These are phyloP conservation scores for Ceratocystis colombiana DNA, from an alignment of 2,329 filamentous ascomycete species.

Conservation along the genomic window DNA sequence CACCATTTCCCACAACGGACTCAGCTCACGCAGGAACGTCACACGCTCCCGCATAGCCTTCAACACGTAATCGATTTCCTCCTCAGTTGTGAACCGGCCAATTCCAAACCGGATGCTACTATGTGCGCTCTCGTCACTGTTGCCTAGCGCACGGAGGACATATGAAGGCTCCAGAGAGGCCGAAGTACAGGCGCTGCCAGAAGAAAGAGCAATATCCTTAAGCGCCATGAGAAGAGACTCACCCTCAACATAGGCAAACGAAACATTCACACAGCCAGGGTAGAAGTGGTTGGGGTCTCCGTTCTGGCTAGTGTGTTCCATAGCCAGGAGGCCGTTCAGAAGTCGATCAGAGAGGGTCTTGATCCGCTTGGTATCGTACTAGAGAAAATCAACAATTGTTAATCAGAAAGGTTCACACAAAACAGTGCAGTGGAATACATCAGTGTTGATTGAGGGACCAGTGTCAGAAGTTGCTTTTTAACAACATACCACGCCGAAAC, in stretches of 20 bases:
- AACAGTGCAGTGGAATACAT: background rate
- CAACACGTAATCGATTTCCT: constrained; percentile 93
- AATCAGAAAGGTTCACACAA: constrained; percentile 15
- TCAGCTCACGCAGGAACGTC: constrained; percentile 84
- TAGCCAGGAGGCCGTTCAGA: constrained; percentile 65
- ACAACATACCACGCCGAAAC: constrained; percentile 52
- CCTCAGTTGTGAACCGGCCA: constrained; percentile 88
- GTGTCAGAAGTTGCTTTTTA: constrained; percentile 57
- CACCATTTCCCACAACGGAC: constrained; percentile 92
- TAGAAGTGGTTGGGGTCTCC: constrained; percentile 77
- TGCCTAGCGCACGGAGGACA: constrained; percentile 85
- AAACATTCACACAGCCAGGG: constrained; percentile 94
- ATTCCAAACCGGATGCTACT: constrained; percentile 97
- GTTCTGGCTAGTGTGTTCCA: constrained; percentile 90
- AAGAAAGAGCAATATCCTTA: constrained; percentile 95
- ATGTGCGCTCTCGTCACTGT: constrained; percentile 94
- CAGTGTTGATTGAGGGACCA: constrained; percentile 18
- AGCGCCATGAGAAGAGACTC: constrained; percentile 96
- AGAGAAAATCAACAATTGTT: constrained; percentile 19
- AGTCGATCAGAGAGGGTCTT: constrained; percentile 73
- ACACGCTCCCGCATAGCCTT: constrained; percentile 89
- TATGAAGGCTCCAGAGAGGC: constrained; percentile 95
- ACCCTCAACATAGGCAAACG: constrained; percentile 95
- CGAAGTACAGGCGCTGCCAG: constrained; percentile 92
- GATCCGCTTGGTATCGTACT: constrained; percentile 91